These are phyloP conservation scores for Saksenaea vasiformis DNA, from an alignment of 371 early-diverging fungal genomes.

Conservation along the genomic window DNA sequence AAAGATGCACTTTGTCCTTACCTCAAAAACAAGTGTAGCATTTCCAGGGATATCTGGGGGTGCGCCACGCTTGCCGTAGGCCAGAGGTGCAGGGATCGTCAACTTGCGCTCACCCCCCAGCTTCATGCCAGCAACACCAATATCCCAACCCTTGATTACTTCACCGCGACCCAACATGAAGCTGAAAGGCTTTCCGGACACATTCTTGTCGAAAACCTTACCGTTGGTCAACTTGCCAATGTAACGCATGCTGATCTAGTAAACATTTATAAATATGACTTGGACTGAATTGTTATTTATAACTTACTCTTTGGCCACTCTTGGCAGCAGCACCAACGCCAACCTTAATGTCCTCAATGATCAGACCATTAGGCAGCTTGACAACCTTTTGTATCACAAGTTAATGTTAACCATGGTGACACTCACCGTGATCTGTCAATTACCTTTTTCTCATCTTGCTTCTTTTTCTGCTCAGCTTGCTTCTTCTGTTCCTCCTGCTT, in stretches of 20 bases:
- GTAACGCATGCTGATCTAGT: conserved; percentile 80
- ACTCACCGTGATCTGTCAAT: not conserved
- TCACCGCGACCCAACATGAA: conserved; percentile 89
- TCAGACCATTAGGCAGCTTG: conserved; percentile 54
- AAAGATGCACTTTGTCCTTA: conserved; percentile 57
- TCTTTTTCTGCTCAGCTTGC: conserved; percentile 8
- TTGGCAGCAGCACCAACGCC: conserved; percentile 81
- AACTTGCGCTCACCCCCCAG: conserved; percentile 88
- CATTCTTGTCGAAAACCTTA: conserved; percentile 94
- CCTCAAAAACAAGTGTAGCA: conserved; percentile 85
- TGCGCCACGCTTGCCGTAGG: conserved; percentile 87
- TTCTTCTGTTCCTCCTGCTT: conserved; percentile 12
- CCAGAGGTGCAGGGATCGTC: conserved; percentile 83
- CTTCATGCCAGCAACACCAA: conserved; percentile 89
- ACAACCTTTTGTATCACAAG: not conserved
- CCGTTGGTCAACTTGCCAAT: conserved; percentile 89
- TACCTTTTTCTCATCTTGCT: conserved; percentile 2
- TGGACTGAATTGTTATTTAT: not conserved
- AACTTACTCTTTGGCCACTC: conserved; percentile 72
- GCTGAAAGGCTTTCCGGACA: conserved; percentile 86
- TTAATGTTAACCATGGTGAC: not conserved
- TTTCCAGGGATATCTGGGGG: conserved; percentile 90
- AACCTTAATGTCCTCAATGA: conserved; percentile 78
- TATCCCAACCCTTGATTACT: conserved; percentile 96
- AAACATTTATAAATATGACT: not conserved